Evolutionary conservation across 2,329 filamentous ascomycete genomes (phyloP).

Genomic region (Fusarium sp.): DNA sequence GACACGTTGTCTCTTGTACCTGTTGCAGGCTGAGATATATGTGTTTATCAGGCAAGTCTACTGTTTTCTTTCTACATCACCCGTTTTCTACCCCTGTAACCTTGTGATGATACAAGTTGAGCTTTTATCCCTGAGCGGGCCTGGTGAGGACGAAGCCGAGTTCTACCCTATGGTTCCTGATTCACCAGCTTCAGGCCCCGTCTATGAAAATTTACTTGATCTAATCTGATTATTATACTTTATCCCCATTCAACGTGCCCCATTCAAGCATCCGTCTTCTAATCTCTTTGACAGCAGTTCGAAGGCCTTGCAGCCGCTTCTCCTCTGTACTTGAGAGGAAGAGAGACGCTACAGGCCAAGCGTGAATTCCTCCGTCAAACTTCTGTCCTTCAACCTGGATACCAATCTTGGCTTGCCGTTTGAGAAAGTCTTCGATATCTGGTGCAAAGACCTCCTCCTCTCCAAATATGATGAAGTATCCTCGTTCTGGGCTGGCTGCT

Average conservation of each 20-base stretch:
- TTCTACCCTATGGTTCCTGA: constrained; percentile 63
- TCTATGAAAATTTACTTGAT: constrained; percentile 70
- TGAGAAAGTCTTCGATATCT: constrained; percentile 75
- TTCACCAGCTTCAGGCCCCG: constrained; percentile 44
- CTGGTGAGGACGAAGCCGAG: constrained; percentile 66
- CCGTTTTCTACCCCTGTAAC: constrained; percentile 6
- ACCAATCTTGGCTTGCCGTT: constrained; percentile 67
- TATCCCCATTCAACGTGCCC: constrained; percentile 30
- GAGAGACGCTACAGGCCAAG: constrained; percentile 83
- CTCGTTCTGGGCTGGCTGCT: constrained; percentile 74
- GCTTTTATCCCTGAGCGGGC: constrained; percentile 55
- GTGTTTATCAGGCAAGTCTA: constrained; percentile 28
- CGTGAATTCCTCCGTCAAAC: constrained; percentile 80
- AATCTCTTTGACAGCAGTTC: constrained; percentile 58
- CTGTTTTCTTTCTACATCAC: background rate
- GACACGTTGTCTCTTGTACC: constrained; percentile 2
- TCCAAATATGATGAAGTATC: constrained; percentile 80
- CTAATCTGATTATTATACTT: constrained; percentile 70
- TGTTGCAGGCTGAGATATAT: constrained; percentile 9
- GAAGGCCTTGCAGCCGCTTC: constrained; percentile 68
- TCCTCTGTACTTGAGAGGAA: constrained; percentile 67
- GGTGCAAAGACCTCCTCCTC: constrained; percentile 83
- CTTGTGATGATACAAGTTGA: constrained; percentile 61
- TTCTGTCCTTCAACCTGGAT: constrained; percentile 70
- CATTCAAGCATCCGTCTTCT: constrained; percentile 51